Base-by-base conservation (phyloP, 345 rosid species). In the Isatis tinctoria region DNA sequence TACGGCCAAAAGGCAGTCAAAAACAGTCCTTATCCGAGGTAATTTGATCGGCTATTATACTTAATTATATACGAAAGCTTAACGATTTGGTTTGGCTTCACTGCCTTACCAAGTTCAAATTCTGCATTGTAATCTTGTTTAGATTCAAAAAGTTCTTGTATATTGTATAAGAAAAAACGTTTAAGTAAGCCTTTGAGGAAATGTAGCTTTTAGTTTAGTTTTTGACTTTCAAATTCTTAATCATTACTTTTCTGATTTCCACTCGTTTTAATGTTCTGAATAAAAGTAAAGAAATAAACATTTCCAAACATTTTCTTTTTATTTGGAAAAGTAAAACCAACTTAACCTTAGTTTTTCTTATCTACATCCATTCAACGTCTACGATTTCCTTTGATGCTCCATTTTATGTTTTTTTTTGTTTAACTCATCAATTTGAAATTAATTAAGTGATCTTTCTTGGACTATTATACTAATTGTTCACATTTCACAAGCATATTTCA, bases 1-100 rank as follows among this genome's bases (percentile, higher is more conserved):
- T 90, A 90, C 65, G 96, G 96, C 71, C 96, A 90, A 65, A 90
- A 90, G 28, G 96, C 96, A 24, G 96, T 90, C 20, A 88, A 90
- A 76, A 85, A 90, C 52, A 90, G 93, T 77, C 91, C 90, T 66
- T 86, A 82, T 77, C 91, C 93, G 36, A 88, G 93, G 93, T 89
- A 63, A 9, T 39, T 49, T 28, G 24, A 4, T 54, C 27, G 16
- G 12, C 40, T 32, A 11, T 58, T 1, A 11, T 16, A 3, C 1
- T 16, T 30, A 3, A 30, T 7, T 57, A 43, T 0, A 51, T 27
- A 18, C 1, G 6, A 26, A n/a, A n/a, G n/a, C n/a, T n/a, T n/a
- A n/a, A n/a, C n/a, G n/a, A n/a, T n/a, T n/a, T n/a, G n/a, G n/a
- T n/a, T n/a, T n/a, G n/a, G n/a, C n/a, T n/a, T n/a, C n/a, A n/a